A percentile compares a stretch with the other conserved stretches of the same genome.
Conservation (phyloP, 2,329 filamentous ascomycete species). For the Phyllosticta ampelicida region DNA sequence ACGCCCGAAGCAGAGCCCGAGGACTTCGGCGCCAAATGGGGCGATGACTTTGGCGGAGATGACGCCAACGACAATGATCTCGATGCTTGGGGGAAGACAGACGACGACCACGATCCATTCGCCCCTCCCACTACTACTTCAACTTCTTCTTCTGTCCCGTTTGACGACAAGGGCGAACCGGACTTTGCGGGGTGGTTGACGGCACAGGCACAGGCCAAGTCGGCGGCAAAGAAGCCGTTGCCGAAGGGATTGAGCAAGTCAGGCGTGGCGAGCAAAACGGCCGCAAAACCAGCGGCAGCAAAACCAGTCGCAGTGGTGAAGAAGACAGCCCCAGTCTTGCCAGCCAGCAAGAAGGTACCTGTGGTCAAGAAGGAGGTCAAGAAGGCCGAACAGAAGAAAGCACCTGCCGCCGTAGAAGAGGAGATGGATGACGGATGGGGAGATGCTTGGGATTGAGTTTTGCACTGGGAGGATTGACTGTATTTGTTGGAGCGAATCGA, state of each 20-base stretch:
- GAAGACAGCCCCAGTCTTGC: slow-evolving; percentile 19
- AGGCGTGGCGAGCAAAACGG: slow-evolving; percentile 24
- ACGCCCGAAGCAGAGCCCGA: slow-evolving; percentile 26
- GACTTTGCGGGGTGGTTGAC: slow-evolving; percentile 95
- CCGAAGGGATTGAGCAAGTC: slow-evolving; percentile 75
- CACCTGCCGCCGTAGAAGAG: neutral
- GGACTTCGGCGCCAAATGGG: slow-evolving; percentile 31
- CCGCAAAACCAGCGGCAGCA: slow-evolving; percentile 25
- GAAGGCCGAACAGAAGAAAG: slow-evolving; percentile 8
- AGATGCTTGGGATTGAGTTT: slow-evolving; percentile 9
- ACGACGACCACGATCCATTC: slow-evolving; percentile 29
- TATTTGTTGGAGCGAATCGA: neutral
- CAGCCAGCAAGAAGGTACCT: slow-evolving; percentile 10
- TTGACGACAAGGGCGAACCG: slow-evolving; percentile 77
- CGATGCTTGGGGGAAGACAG: slow-evolving; percentile 28
- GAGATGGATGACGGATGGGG: slow-evolving; percentile 11
- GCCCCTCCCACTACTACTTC: slow-evolving; percentile 27
- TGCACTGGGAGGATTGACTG: neutral
- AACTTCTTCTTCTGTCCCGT: slow-evolving; percentile 38
- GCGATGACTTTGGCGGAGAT: slow-evolving; percentile 45
- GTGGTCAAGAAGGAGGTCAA: slow-evolving; percentile 14
- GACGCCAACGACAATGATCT: slow-evolving; percentile 42
- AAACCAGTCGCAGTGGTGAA: slow-evolving; percentile 21
- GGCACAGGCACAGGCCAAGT: slow-evolving; percentile 70
- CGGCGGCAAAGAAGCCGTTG: slow-evolving; percentile 50